Evolutionary conservation across 257 asterid genomes (phyloP).

Genomic region (Scutellaria minor): DNA sequence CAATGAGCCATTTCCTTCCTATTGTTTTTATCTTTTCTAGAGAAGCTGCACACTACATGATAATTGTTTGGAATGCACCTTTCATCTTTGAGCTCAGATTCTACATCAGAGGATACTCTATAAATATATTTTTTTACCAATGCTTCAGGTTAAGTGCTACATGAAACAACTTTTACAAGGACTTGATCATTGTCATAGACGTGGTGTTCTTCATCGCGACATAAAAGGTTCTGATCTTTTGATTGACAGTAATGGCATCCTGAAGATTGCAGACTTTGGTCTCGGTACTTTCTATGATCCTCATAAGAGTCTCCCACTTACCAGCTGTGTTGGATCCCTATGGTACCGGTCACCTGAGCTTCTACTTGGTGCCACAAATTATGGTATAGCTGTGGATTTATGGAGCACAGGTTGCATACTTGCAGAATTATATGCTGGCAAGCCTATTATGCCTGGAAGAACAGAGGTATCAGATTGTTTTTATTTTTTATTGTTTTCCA

Average conservation of each 20-base stretch:
- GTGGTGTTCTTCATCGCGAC: conserved; percentile 89
- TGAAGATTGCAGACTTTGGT: conserved; percentile 96
- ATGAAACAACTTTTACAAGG: conserved; percentile 86
- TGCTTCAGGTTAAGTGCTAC: conserved; percentile 84
- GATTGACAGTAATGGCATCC: conserved; percentile 79
- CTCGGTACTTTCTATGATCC: conserved; percentile 83
- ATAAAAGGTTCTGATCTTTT: conserved; percentile 94
- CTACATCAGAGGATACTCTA: not conserved
- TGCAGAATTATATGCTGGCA: conserved; percentile 92
- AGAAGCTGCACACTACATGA: not conserved
- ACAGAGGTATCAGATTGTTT: conserved; percentile 67
- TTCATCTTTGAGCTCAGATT: conserved; percentile 5
- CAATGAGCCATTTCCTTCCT: no score
- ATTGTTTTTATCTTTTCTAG: not conserved
- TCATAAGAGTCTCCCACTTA: conserved; percentile 71
- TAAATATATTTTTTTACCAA: not conserved
- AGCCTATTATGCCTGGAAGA: conserved; percentile 98
- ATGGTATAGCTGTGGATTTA: conserved; percentile 87
- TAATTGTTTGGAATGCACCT: not conserved
- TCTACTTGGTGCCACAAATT: conserved; percentile 90
- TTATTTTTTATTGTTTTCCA: not conserved
- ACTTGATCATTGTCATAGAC: conserved; percentile 87
- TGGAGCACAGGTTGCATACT: conserved; percentile 97
- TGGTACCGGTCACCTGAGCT: conserved; percentile 99
- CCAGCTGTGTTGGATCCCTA: conserved; percentile 93